Conservation (phyloP, 148 eudicot species). For the Pharnaceum exiguum region DNA sequence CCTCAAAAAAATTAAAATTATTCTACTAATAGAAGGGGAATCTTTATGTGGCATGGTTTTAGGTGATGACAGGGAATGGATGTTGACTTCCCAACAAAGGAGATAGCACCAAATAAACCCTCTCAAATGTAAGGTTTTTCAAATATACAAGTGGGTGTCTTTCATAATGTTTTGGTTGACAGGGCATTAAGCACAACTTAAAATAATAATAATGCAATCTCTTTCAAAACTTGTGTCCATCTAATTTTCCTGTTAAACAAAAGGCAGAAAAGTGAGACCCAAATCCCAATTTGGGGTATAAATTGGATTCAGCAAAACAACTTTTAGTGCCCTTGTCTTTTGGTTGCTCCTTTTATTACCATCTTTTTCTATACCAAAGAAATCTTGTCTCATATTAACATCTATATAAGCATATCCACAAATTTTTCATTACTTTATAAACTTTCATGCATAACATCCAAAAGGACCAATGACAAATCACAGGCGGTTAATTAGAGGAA, state of each 20-base stretch:
- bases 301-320: conserved; percentile 14
- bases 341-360: conserved; percentile 16
- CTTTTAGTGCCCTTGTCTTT: conserved; percentile 17
- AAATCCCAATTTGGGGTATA: conserved; percentile 7
- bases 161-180: conserved; percentile 39
- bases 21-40: conserved; percentile 53
- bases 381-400: conserved; percentile 12
- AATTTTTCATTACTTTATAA: neutral
- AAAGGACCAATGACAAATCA: conserved; percentile 50
- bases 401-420: neutral
- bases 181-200: conserved; percentile 16
- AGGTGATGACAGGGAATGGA: conserved; percentile 72
- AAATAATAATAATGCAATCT: neutral
- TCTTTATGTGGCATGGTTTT: conserved; percentile 51
- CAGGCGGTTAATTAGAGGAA: conserved; percentile 61
- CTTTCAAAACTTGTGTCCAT: neutral
- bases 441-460: neutral
- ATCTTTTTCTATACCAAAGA: conserved; percentile 14
- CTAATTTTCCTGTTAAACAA: neutral
- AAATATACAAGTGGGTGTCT: conserved; percentile 30
- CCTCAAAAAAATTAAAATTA: conserved; percentile 22
- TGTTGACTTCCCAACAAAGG: conserved; percentile 75
- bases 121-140: conserved; percentile 28
- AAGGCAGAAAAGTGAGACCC: conserved; percentile 9
- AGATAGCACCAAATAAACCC: conserved; percentile 65